These are phyloP conservation scores for Trypanosoma vivax DNA, from an alignment of 208 protist genomes.

Conservation along the genomic window DNA sequence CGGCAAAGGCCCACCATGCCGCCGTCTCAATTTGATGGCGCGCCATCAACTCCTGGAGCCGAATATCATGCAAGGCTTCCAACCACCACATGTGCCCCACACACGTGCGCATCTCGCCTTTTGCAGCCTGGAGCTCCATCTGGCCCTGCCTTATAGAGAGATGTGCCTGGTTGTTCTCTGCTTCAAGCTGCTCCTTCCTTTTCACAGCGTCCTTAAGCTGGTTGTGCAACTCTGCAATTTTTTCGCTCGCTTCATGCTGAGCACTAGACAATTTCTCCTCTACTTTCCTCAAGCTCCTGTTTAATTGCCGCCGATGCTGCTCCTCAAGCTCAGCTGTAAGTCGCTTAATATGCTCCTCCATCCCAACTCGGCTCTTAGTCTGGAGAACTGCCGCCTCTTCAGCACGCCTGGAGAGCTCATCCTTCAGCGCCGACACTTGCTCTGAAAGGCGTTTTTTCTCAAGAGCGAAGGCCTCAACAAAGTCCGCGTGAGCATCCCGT, in stretches of 20 bases:
- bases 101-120: background rate
- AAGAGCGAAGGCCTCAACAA: conserved; percentile 2
- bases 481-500: conserved; percentile 16
- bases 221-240: conserved; percentile 9
- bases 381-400: conserved; percentile 42
- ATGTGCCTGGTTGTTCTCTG: conserved; percentile 2
- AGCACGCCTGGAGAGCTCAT: conserved; percentile 59
- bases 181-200: too few relatives aligned
- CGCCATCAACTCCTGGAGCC: conserved; percentile 11
- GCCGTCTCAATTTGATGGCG: conserved; percentile 15
- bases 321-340: conserved; percentile 15
- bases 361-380: conserved; percentile 15
- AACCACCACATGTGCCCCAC: background rate
- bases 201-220: conserved; percentile 1
- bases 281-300: conserved; percentile 20
- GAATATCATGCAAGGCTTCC: conserved; percentile 4
- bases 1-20: background rate
- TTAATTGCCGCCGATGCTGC: conserved; percentile 10
- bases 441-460: conserved; percentile 13
- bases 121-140: conserved; percentile 1
- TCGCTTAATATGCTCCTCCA: conserved; percentile 23
- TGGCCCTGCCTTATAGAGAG: background rate
- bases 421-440: conserved; percentile 68
- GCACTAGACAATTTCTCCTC: conserved; percentile 6
- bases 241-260: conserved; percentile 2